Conservation (phyloP, 2,329 filamentous ascomycete genomes). For the Biscogniauxia mediterranea region DNA sequence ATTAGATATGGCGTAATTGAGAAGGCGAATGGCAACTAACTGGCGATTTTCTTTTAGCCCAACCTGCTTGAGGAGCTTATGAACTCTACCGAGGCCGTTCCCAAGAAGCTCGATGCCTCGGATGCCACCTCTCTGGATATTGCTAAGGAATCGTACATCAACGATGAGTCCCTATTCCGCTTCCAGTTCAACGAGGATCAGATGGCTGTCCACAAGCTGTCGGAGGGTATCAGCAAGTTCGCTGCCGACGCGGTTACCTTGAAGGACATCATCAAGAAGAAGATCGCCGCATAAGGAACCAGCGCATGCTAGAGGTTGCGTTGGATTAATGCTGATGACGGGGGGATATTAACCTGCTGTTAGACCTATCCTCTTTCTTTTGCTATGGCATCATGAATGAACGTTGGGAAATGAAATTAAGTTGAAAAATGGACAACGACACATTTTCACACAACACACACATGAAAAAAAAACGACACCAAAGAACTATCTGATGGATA, state of each 20-base stretch:
- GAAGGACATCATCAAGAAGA: constrained; percentile 86
- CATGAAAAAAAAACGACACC: too few species aligned
- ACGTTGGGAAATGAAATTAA: background rate
- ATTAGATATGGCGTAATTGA: background rate
- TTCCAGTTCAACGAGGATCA: constrained; percentile 99
- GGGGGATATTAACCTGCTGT: constrained; percentile 1
- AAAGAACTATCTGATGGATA: background rate
- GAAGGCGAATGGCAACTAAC: constrained; percentile 7
- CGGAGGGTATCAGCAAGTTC: constrained; percentile 99
- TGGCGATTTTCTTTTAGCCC: constrained; percentile 52
- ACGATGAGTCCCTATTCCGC: constrained; percentile 86
- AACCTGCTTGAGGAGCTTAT: constrained; percentile 90
- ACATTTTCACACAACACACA: background rate
- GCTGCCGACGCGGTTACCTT: constrained; percentile 92
- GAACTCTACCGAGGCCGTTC: constrained; percentile 77
- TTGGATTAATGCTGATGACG: background rate
- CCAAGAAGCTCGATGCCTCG: constrained; percentile 85
- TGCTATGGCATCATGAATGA: background rate
- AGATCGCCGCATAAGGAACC: constrained; percentile 58
- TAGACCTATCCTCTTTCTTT: background rate
- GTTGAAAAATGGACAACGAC: background rate
- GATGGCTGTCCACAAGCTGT: constrained; percentile 99
- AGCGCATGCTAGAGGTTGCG: background rate
- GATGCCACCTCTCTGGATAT: constrained; percentile 68
- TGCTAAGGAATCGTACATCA: constrained; percentile 87